Conservation (phyloP, 306 rosid species). For the Elaeagnus macrophylla region DNA sequence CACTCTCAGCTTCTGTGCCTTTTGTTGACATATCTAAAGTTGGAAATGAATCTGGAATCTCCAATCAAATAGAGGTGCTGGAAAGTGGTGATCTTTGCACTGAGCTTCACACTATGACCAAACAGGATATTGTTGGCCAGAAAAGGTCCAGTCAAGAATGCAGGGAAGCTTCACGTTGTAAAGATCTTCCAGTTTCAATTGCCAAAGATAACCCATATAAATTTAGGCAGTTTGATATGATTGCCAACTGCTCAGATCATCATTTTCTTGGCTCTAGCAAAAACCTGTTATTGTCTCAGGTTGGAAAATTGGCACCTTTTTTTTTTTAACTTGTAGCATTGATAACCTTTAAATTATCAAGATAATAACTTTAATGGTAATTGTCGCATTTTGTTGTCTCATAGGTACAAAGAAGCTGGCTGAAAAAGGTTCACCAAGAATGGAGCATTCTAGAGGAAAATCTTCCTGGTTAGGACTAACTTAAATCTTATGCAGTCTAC, state of each 20-base stretch:
- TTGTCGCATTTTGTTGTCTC: slow-evolving; percentile 13
- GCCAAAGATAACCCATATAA: slow-evolving; percentile 27
- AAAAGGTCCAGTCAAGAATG: slow-evolving; percentile 24
- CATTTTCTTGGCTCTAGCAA: slow-evolving; percentile 49
- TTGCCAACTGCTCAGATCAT: slow-evolving; percentile 65
- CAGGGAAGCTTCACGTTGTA: slow-evolving; percentile 16
- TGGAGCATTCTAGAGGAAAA: slow-evolving; percentile 78
- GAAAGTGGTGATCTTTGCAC: slow-evolving; percentile 35
- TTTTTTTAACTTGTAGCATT: neutral
- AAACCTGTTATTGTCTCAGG: slow-evolving; percentile 57
- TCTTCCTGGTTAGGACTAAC: slow-evolving; percentile 65
- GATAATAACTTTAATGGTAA: slow-evolving; percentile 11
- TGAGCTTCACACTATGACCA: slow-evolving; percentile 25
- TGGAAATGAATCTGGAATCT: slow-evolving; percentile 31
- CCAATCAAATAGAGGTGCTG: slow-evolving; percentile 28
- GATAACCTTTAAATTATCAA: slow-evolving; percentile 1
- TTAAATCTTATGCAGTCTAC: slow-evolving; percentile 7
- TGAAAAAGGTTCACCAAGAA: slow-evolving; percentile 83
- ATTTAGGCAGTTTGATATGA: slow-evolving; percentile 62
- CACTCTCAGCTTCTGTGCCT: slow-evolving; percentile 33
- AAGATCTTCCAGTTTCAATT: slow-evolving; percentile 24
- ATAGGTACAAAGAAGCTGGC: slow-evolving; percentile 67
- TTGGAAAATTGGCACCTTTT: slow-evolving; percentile 25
- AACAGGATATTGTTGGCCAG: slow-evolving; percentile 25
- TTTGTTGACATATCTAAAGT: slow-evolving; percentile 37